A percentile compares a stretch with the other conserved stretches of the same genome.
These are phyloP conservation scores for Daldinia bambusicola DNA, from an alignment of 495 filamentous ascomycete genomes.

Conservation along the genomic window DNA sequence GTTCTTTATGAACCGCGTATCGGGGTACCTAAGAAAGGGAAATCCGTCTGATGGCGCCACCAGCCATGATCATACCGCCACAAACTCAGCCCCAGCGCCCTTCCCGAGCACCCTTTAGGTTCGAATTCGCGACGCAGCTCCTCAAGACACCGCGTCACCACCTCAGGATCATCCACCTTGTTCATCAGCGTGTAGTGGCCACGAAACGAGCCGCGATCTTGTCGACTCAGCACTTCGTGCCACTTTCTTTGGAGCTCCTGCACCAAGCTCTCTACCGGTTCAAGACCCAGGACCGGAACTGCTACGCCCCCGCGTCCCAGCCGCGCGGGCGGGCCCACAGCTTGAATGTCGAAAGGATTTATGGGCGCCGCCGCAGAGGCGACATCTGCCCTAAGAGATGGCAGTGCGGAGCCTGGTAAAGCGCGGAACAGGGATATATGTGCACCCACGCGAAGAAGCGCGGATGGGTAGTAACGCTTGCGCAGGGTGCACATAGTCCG, in stretches of 20 bases:
- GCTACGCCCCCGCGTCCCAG: not conserved
- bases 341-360: not conserved
- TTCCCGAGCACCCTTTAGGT: conserved; percentile 2
- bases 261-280: conserved; percentile 12
- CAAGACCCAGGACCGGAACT: conserved; percentile 4
- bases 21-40: not conserved
- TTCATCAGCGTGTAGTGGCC: conserved; percentile 30
- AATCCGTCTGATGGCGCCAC: conserved; percentile 24
- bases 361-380: not conserved
- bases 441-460: conserved; percentile 15
- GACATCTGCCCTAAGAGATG: not conserved
- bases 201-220: conserved; percentile 20
- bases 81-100: conserved; percentile 16
- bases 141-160: conserved; percentile 4
- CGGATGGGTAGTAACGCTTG: conserved; percentile 20
- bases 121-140: conserved; percentile 8
- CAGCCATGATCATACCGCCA: conserved; percentile 29
- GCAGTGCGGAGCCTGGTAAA: conserved; percentile 2
- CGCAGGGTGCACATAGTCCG: conserved; percentile 15
- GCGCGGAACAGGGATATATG: conserved; percentile 31
- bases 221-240: conserved; percentile 18
- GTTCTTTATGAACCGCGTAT: not conserved
- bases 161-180: conserved; percentile 11
- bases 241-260: conserved; percentile 15
- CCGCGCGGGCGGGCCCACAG: not conserved